Evolutionary conservation across 805 yeast genomes (phyloP).

Genomic region (Candida oleophila): DNA sequence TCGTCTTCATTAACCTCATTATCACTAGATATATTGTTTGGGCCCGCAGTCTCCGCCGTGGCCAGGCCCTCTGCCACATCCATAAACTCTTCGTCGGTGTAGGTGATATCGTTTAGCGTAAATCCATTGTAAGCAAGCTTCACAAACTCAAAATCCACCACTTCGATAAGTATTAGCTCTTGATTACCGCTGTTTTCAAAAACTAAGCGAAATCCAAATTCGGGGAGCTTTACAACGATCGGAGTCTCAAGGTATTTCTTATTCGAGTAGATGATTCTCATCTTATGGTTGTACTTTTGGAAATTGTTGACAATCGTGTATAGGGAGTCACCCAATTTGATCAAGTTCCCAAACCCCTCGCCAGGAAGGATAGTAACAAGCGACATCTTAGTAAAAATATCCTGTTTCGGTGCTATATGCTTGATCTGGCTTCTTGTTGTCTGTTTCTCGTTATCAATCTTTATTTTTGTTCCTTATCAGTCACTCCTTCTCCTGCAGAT

Average conservation of each 20-base stretch:
- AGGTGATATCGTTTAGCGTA: constrained; percentile 25
- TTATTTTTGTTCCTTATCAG: not conserved
- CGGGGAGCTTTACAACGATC: constrained; percentile 26
- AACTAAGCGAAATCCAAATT: constrained; percentile 24
- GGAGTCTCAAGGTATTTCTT: constrained; percentile 31
- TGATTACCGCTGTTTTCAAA: constrained; percentile 26
- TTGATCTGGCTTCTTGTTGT: too few species aligned
- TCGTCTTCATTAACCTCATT: constrained; percentile 1
- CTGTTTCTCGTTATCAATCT: not conserved
- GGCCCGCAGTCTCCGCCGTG: not conserved
- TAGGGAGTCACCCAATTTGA: constrained; percentile 30
- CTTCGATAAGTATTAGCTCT: constrained; percentile 28
- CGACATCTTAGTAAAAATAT: not conserved
- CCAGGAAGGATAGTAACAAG: constrained; percentile 26
- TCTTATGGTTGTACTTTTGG: constrained; percentile 23
- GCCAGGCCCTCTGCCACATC: not conserved
- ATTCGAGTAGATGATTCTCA: constrained; percentile 30
- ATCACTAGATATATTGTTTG: not conserved
- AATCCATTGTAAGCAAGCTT: constrained; percentile 32
- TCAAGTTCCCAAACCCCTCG: constrained; percentile 30
- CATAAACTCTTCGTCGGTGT: constrained; percentile 3
- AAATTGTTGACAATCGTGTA: constrained; percentile 25
- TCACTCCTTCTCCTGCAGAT: not conserved
- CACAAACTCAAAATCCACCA: constrained; percentile 18
- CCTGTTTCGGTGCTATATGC: too few species aligned